phyloP scores from a whole-genome alignment of 352 stramenopile genomes.

The Phytophthora uliginosa region DNA sequence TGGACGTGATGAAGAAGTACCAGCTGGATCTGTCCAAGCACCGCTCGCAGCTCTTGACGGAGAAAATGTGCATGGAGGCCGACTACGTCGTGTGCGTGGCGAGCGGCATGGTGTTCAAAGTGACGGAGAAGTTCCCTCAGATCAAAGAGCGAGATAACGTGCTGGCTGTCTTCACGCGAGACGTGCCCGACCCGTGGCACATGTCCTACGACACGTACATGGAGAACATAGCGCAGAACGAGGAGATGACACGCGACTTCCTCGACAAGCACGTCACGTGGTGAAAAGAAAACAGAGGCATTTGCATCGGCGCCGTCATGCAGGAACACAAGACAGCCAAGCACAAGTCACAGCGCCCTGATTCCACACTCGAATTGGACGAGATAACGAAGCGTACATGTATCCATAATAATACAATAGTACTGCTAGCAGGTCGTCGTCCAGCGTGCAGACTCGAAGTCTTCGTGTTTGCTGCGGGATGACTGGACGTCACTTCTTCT shows the following conservation, averaged over 20 bases:
- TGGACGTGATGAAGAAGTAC: constrained; percentile 83
- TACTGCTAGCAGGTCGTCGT: not conserved
- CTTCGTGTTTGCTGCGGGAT: no score
- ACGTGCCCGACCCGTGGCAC: constrained; percentile 85
- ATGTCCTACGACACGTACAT: constrained; percentile 89
- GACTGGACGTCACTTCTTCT: not conserved
- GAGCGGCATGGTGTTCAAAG: constrained; percentile 69
- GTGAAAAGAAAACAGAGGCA: constrained; percentile 12
- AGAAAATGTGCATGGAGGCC: constrained; percentile 69
- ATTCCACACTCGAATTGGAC: not conserved
- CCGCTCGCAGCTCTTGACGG: constrained; percentile 72
- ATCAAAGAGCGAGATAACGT: constrained; percentile 67
- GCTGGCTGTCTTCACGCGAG: constrained; percentile 65
- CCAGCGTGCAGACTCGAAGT: not conserved
- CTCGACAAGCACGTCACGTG: constrained; percentile 70
- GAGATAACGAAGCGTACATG: not conserved
- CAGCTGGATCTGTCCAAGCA: constrained; percentile 76
- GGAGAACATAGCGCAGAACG: constrained; percentile 79
- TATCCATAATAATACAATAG: not conserved
- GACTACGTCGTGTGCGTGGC: constrained; percentile 84
- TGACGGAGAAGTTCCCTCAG: constrained; percentile 69
- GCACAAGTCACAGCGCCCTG: not conserved
- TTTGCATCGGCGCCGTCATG: not conserved
- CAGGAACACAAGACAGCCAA: not conserved
- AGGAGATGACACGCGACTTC: constrained; percentile 83